These are phyloP conservation scores for Exobasidium cylindrosporum DNA, from an alignment of 1,284 basidiomycete species.

Conservation along the genomic window DNA sequence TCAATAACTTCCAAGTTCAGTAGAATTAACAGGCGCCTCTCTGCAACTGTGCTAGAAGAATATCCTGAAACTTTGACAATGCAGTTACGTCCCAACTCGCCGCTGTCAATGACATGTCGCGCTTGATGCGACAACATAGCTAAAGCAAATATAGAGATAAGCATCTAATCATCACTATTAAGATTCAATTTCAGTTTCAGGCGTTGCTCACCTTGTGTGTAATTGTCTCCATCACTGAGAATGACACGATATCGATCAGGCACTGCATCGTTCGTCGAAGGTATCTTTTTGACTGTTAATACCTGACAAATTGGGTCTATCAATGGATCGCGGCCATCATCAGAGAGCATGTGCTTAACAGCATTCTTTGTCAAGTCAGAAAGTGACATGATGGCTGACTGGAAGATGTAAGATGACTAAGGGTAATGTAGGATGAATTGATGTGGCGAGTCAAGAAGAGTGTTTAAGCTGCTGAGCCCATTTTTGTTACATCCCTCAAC, in stretches of 20 bases:
- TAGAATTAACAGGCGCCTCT: constrained; percentile 76
- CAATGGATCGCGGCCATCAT: constrained; percentile 27
- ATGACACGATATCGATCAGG: constrained; percentile 52
- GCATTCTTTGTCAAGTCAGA: constrained; percentile 39
- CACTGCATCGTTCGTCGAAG: constrained; percentile 23
- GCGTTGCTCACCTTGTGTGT: constrained; percentile 40
- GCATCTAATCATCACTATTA: neutral
- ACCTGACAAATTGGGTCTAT: constrained; percentile 43
- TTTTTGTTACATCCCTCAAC: too few species aligned
- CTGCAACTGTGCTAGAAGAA: constrained; percentile 79
- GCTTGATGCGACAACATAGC: constrained; percentile 93
- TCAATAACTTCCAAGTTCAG: constrained; percentile 64
- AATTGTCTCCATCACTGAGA: constrained; percentile 51
- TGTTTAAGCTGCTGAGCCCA: too few species aligned
- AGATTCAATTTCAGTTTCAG: neutral
- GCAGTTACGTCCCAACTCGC: constrained; percentile 69
- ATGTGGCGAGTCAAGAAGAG: too few species aligned
- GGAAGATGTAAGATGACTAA: too few species aligned
- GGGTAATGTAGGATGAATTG: too few species aligned
- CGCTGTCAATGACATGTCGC: constrained; percentile 71
- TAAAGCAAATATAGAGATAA: constrained; percentile 15
- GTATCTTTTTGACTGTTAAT: constrained; percentile 52
- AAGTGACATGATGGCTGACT: neutral
- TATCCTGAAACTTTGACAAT: constrained; percentile 74
- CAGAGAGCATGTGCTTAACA: constrained; percentile 44